Conservation (phyloP, 2,329 filamentous ascomycete genomes). For the Aspergillus pseudoterreus region DNA sequence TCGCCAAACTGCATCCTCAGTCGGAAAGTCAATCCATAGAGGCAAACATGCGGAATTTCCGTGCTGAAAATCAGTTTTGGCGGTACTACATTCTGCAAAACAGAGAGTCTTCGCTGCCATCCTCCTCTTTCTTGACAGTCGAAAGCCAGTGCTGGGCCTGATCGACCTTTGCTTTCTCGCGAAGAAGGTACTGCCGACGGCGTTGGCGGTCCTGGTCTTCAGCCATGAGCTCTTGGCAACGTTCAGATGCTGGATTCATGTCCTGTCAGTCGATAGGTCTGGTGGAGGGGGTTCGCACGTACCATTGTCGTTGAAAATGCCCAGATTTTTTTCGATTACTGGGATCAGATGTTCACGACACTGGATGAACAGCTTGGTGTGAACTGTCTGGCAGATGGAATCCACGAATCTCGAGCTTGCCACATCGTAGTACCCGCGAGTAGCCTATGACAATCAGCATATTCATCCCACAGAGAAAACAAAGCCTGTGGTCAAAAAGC, state of each 20-base stretch:
- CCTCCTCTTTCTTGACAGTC: constrained; percentile 13
- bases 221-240: constrained; percentile 35
- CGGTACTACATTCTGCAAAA: constrained; percentile 1
- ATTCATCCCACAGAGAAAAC: neutral
- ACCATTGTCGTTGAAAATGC: constrained; percentile 31
- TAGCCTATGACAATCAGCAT: constrained; percentile 25
- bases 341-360: constrained; percentile 31
- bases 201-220: constrained; percentile 34
- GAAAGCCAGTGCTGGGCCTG: constrained; percentile 33
- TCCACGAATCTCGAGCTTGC: constrained; percentile 39
- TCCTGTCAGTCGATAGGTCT: neutral
- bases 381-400: constrained; percentile 34
- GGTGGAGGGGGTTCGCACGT: constrained; percentile 5
- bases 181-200: constrained; percentile 26
- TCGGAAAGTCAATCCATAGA: no score
- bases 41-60: neutral
- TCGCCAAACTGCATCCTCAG: no score
- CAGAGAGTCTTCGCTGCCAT: constrained; percentile 1
- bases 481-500: constrained; percentile 9
- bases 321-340: constrained; percentile 26
- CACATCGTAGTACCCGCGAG: constrained; percentile 38
- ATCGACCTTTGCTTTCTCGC: constrained; percentile 31
- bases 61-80: neutral
- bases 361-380: constrained; percentile 33
- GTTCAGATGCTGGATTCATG: constrained; percentile 24